These are phyloP conservation scores for Syzygium aqueum DNA, from an alignment of 345 rosid genomes.

Conservation along the genomic window DNA sequence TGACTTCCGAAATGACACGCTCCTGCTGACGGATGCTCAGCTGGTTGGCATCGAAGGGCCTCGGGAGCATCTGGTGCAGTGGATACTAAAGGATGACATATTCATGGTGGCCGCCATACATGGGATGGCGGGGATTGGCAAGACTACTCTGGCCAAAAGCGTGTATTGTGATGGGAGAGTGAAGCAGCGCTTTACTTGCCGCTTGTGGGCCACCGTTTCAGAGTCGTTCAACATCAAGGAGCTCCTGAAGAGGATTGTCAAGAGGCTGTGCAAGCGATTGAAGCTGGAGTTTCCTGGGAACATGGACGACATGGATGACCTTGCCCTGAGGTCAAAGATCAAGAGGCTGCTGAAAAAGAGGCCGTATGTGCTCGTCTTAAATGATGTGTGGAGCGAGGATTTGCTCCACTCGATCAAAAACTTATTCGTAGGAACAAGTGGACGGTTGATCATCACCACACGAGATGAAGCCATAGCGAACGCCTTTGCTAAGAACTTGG, in stretches of 20 bases:
- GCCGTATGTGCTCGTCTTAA: slow-evolving; percentile 19
- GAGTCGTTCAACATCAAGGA: slow-evolving; percentile 5
- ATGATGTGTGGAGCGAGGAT: slow-evolving; percentile 20
- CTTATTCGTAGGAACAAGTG: not conserved
- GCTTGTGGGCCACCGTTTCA: slow-evolving; percentile 24
- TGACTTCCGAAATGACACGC: not conserved
- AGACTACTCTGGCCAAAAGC: slow-evolving; percentile 28
- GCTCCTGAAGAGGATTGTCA: slow-evolving; percentile 8
- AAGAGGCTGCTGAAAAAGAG: slow-evolving; percentile 7
- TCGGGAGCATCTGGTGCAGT: not conserved
- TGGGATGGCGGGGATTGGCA: slow-evolving; percentile 37
- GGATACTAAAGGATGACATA: not conserved
- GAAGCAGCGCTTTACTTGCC: slow-evolving; percentile 6
- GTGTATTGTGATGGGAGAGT: slow-evolving; percentile 14
- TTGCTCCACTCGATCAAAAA: slow-evolving; percentile 3
- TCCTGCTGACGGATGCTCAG: not conserved
- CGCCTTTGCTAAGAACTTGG: slow-evolving; percentile 4
- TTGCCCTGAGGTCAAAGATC: slow-evolving; percentile 3
- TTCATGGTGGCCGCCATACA: not conserved
- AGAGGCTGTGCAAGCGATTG: slow-evolving; percentile 9
- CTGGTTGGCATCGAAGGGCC: not conserved
- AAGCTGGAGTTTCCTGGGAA: slow-evolving; percentile 12
- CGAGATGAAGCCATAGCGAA: slow-evolving; percentile 10
- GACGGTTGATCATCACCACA: slow-evolving; percentile 26
- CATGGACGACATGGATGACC: slow-evolving; percentile 8